Conservation (phyloP, 140 eudicot species). For the Erigeron philadelphicus region DNA sequence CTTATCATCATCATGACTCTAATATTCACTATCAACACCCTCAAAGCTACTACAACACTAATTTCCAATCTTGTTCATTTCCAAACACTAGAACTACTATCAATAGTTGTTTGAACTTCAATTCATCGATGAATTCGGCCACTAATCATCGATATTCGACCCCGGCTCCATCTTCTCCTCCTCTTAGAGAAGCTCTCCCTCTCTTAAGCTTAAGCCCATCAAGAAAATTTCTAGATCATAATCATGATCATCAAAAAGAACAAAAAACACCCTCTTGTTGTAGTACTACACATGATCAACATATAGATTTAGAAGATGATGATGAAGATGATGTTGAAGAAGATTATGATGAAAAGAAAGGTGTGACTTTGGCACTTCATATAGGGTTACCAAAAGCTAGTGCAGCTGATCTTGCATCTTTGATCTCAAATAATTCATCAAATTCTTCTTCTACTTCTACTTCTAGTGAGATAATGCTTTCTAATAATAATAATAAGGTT, state of each 20-base stretch:
- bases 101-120: constrained; percentile 23
- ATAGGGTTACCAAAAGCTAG: constrained; percentile 83
- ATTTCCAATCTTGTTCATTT: constrained; percentile 25
- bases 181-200: constrained; percentile 76
- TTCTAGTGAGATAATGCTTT: constrained; percentile 17
- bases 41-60: constrained; percentile 31
- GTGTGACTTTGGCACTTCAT: constrained; percentile 64
- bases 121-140: constrained; percentile 24
- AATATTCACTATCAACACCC: constrained; percentile 26
- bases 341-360: constrained; percentile 37
- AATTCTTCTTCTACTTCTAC: constrained; percentile 28
- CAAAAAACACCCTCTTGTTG: constrained; percentile 22
- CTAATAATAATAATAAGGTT: constrained; percentile 3
- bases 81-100: constrained; percentile 19
- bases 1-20: constrained; percentile 22
- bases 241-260: constrained; percentile 18
- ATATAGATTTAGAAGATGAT: constrained; percentile 38
- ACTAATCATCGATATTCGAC: constrained; percentile 30
- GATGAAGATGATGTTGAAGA: constrained; percentile 14
- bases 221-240: constrained; percentile 26
- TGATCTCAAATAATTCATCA: constrained; percentile 36
- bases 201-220: constrained; percentile 55
- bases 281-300: constrained; percentile 17
- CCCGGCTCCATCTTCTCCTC: constrained; percentile 68
- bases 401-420: constrained; percentile 65